Conservation (phyloP, 495 filamentous ascomycete genomes). For the Aspergillus olivimuriae region DNA sequence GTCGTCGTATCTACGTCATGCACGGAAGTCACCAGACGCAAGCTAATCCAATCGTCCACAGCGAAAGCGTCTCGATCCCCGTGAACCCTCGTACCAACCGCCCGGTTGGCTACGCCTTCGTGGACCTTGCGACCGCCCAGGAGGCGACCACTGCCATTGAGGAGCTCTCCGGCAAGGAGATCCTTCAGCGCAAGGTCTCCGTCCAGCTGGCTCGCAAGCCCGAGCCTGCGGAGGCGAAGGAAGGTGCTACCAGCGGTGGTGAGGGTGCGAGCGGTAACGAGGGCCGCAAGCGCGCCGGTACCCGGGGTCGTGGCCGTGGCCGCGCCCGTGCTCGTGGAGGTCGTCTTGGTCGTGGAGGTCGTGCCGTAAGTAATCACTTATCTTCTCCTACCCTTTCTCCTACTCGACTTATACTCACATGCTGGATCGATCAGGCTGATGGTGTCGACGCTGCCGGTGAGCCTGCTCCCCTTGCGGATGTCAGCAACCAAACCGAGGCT, state of each 20-base stretch:
- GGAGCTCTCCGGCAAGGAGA: slow-evolving; percentile 92
- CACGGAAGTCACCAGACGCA: no score
- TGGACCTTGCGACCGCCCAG: slow-evolving; percentile 86
- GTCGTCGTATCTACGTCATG: no score
- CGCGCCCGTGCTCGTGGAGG: slow-evolving; percentile 67
- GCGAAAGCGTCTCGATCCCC: slow-evolving; percentile 96
- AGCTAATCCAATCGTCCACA: no score
- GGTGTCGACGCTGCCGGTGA: slow-evolving; percentile 16
- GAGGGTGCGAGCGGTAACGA: slow-evolving; percentile 66
- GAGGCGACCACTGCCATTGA: slow-evolving; percentile 92
- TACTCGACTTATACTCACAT: slow-evolving; percentile 6
- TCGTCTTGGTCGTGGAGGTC: slow-evolving; percentile 57
- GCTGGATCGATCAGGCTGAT: slow-evolving; percentile 21
- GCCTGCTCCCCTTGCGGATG: slow-evolving; percentile 34
- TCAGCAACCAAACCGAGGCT: slow-evolving; percentile 49
- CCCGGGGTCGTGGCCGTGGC: slow-evolving; percentile 69
- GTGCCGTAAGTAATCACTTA: slow-evolving; percentile 51
- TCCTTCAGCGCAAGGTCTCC: slow-evolving; percentile 95
- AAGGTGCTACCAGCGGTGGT: slow-evolving; percentile 58
- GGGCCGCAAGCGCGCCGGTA: slow-evolving; percentile 71
- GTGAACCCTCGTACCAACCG: slow-evolving; percentile 98
- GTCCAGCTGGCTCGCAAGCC: slow-evolving; percentile 98
- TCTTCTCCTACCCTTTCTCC: background rate
- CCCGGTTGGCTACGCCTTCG: slow-evolving; percentile 97
- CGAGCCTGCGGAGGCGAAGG: slow-evolving; percentile 75